These are phyloP conservation scores for Immersiporthe knoxdaviesiana DNA, from an alignment of 2,329 filamentous ascomycete genomes.

Conservation along the genomic window DNA sequence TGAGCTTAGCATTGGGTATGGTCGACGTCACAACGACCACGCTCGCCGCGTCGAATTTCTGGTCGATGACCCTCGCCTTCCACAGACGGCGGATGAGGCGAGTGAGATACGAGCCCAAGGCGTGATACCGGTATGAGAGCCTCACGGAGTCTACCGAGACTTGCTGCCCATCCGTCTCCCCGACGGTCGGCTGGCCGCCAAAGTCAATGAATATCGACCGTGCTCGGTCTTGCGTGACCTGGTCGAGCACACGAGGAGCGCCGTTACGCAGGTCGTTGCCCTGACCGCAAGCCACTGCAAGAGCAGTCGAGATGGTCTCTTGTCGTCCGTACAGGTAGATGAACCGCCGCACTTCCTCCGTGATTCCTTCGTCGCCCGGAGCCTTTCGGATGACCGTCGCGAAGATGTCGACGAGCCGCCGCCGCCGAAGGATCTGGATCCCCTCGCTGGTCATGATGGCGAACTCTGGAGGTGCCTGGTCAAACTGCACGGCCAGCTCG, in stretches of 20 bases:
- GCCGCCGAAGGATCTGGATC: conserved; percentile 81
- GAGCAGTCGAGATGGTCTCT: conserved; percentile 85
- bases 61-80: conserved; percentile 74
- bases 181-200: conserved; percentile 83
- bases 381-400: conserved; percentile 76
- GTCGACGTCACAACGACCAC: conserved; percentile 68
- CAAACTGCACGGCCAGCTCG: conserved; percentile 94
- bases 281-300: conserved; percentile 94
- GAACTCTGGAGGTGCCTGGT: conserved; percentile 78
- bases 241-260: conserved; percentile 78
- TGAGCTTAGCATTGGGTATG: conserved; percentile 69
- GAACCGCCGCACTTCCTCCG: conserved; percentile 81
- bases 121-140: conserved; percentile 87
- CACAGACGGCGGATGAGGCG: conserved; percentile 88
- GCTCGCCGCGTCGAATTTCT: conserved; percentile 55
- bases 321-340: conserved; percentile 83
- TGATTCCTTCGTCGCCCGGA: conserved; percentile 77
- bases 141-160: conserved; percentile 80
- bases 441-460: conserved; percentile 91
- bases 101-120: conserved; percentile 83
- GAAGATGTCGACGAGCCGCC: conserved; percentile 89
- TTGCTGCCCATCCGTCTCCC: conserved; percentile 73
- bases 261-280: conserved; percentile 75
- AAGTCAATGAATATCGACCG: conserved; percentile 89
- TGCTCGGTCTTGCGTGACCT: conserved; percentile 82